Evolutionary conservation across 78 protist genomes (phyloP), one percentile per base, ranked within the genome.

Genomic region (Acrasis kona): DNA sequence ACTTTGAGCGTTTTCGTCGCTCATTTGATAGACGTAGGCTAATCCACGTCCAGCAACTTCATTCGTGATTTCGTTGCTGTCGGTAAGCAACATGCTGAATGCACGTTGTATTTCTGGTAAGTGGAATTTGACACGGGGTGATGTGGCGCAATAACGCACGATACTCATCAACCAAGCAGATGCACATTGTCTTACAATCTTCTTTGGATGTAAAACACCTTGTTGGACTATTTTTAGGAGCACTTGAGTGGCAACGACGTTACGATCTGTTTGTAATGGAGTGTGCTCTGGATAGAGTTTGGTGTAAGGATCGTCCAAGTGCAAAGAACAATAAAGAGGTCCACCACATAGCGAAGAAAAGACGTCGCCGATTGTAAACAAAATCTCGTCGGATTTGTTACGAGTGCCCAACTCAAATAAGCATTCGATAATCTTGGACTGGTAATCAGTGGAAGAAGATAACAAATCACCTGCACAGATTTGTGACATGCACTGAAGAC

Each of bases 301-400:
- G n/a, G n/a, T n/a, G n/a, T n/a, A n/a, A n/a, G n/a, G n/a, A n/a
- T n/a, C n/a, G n/a, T n/a, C n/a, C n/a, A n/a, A n/a, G n/a, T n/a
- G n/a, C n/a, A n/a, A n/a, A 50, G 19, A 19, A 50, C 61, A n/a
- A 50, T n/a, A 50, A n/a, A n/a, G 34, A 50, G 19, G 19, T 50
- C 61, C 61, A 50, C 61, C 61, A 50, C 61, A 50, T n/a, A 50
- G 61, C 61, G 19, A n/a, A n/a, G 61, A 50, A n/a, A 50, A 50
- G 19, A 19, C 19, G 19, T 50, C 61, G 19, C 61, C 61, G 19
- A 50, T 50, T 50, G 61, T 50, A 50, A 50, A 50, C 19, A n/a
- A 19, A n/a, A 50, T 50, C 19, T 50, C 61, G 19, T 50, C 61
- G 19, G 61, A 19, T 50, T 50, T 50, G 19, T 50, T 50, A 50